phyloP scores from a whole-genome alignment of 495 filamentous ascomycete species.

The Trichoderma gamsii region DNA sequence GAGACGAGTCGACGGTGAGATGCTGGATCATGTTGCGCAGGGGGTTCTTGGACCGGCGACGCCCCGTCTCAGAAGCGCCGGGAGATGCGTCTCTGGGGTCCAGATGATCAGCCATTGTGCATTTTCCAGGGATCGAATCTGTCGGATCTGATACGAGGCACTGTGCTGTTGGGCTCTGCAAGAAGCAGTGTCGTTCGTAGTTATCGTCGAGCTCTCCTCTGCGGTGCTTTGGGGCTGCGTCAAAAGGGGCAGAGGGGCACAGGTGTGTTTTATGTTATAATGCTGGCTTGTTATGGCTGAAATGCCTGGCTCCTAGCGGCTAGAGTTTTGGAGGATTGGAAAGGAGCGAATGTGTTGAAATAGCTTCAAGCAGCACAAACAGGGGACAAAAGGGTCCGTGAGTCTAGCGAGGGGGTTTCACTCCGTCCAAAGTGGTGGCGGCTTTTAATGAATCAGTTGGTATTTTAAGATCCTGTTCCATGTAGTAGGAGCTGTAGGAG shows the following conservation, averaged over 20 bases:
- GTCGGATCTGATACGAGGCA: not conserved
- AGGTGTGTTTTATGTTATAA: constrained; percentile 3
- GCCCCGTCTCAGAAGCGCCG: constrained; percentile 4
- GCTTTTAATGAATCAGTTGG: not conserved
- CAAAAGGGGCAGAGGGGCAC: constrained; percentile 5
- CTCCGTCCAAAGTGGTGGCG: constrained; percentile 8
- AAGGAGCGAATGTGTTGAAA: constrained; percentile 11
- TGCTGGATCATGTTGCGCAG: constrained; percentile 6
- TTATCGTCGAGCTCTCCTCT: not conserved
- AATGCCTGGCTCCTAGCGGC: not conserved
- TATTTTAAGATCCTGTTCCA: not conserved
- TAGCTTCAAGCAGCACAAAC: not conserved
- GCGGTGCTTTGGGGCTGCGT: not conserved
- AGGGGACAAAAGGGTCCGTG: constrained; percentile 7
- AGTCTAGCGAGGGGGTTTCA: constrained; percentile 10
- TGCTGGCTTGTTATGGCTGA: not conserved
- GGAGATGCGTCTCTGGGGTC: not conserved
- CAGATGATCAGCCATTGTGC: constrained; percentile 1
- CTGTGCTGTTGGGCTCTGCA: not conserved
- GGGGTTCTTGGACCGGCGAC: constrained; percentile 10
- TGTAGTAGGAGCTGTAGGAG: not conserved
- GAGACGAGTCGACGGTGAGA: not conserved
- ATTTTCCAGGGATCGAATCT: not conserved
- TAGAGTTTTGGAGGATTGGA: constrained; percentile 3
- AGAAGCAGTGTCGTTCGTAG: not conserved